A percentile compares a stretch with the other conserved stretches of the same genome.
phyloP scores from a whole-genome alignment of 441 rosid genomes.

The California macrophylla region DNA sequence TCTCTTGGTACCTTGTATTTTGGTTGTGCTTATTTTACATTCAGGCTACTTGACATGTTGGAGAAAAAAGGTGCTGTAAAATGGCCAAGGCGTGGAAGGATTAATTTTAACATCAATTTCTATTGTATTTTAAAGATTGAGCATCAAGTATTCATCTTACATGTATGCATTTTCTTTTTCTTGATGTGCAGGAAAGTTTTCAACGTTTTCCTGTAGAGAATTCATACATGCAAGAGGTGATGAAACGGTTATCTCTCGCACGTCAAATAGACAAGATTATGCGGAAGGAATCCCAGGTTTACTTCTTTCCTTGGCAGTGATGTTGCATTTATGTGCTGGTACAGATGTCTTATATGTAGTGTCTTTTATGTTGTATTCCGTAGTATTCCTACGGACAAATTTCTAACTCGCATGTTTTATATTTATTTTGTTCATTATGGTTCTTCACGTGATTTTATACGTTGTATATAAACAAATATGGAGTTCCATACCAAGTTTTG shows the following conservation, averaged over 20 bases:
- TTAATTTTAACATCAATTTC: neutral
- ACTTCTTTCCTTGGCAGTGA: constrained; percentile 7
- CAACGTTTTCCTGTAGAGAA: constrained; percentile 73
- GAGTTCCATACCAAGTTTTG: neutral
- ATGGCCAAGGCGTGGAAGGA: neutral
- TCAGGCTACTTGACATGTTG: neutral
- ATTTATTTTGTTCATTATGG: neutral
- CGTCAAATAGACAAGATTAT: constrained; percentile 77
- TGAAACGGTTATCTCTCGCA: constrained; percentile 74
- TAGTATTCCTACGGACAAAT: neutral
- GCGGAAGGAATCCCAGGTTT: constrained; percentile 77
- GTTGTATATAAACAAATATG: neutral
- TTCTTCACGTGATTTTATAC: neutral
- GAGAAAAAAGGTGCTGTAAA: neutral
- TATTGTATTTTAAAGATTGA: neutral
- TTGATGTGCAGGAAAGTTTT: constrained; percentile 55
- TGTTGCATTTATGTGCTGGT: neutral
- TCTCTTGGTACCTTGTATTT: neutral
- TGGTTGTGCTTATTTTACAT: neutral
- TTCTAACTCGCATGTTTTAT: neutral
- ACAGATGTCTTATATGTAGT: neutral
- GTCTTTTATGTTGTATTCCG: neutral
- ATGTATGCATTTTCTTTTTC: constrained; percentile 16
- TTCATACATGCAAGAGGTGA: constrained; percentile 84
- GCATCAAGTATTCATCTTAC: neutral